Evolutionary conservation across 805 yeast genomes (phyloP).

Genomic region (Pichia deserticola): DNA sequence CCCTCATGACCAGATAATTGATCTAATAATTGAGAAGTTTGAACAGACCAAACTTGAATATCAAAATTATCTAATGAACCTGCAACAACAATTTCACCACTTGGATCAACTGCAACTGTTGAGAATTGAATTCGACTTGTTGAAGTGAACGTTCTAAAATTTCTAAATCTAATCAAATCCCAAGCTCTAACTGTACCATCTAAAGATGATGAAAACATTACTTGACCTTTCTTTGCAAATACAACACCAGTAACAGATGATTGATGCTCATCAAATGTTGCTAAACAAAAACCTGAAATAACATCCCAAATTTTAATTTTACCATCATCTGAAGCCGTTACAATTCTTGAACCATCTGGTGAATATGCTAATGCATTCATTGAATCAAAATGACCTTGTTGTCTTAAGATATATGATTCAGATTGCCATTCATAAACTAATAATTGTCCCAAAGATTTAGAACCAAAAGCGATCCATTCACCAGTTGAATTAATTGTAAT

Average conservation of each 20-base stretch:
- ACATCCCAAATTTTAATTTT: slow-evolving; percentile 96
- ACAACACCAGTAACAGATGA: slow-evolving; percentile 82
- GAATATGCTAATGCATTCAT: slow-evolving; percentile 80
- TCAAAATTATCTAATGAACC: slow-evolving; percentile 87
- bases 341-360: slow-evolving; percentile 88
- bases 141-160: slow-evolving; percentile 91
- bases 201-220: slow-evolving; percentile 80
- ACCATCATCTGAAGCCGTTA: slow-evolving; percentile 95
- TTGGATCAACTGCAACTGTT: slow-evolving; percentile 89
- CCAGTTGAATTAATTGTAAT: slow-evolving; percentile 77
- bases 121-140: slow-evolving; percentile 82
- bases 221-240: slow-evolving; percentile 86
- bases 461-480: slow-evolving; percentile 97
- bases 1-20: slow-evolving; percentile 91
- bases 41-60: slow-evolving; percentile 95
- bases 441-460: slow-evolving; percentile 83
- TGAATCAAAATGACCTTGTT: slow-evolving; percentile 95
- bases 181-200: slow-evolving; percentile 98
- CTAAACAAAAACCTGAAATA: slow-evolving; percentile 83
- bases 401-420: slow-evolving; percentile 89
- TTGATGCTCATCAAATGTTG: slow-evolving; percentile 85
- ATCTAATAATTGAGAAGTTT: slow-evolving; percentile 87
- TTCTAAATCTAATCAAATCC: slow-evolving; percentile 89
- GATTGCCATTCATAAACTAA: slow-evolving; percentile 98
- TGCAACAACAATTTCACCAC: slow-evolving; percentile 95